Base-by-base conservation (phyloP, 768 basidiomycete genomes). In the Lactarius sanguifluus region DNA sequence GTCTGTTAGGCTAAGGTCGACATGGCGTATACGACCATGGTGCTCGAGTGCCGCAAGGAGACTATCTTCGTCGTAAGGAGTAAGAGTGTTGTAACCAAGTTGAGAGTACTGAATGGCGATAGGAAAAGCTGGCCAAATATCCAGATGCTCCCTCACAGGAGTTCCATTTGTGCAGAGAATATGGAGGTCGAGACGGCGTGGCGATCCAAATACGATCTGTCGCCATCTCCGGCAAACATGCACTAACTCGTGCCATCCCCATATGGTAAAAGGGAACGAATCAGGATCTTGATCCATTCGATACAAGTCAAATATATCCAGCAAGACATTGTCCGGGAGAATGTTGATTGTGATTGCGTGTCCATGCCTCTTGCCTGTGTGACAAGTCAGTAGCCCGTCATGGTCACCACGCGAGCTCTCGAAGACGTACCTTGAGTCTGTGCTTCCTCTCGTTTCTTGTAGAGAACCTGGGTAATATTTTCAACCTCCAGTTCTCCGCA, bases 201-300 rank as follows among this genome's bases (percentile, higher is more conserved):
- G 45, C 13, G 57, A 64, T 20, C 1, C 32, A 38, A 58, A 38
- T n/a, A 64, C 18, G 16, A 64, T 23, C 3, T 50, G 23, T 38
- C 63, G 32, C 63, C 57, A 64, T 18, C 25, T 57, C 12, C 34
- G 16, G 57, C 45, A 64, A 5, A 64, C 57, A 5, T 57, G 63
- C 6, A 38, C 43, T 1, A 64, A n/a, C 18, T 38, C 3, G 18
- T 38, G 13, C 45, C 57, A 57, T 8, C 20, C 32, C 45, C 63
- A 50, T 10, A 45, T 18, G 10, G 34, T 36, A 1, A 36, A 36
- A 7, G 2, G 18, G 20, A 43, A 43, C 18, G 16, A 43, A 43
- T 6, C 6, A n/a, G 18, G 6, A 9, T 9, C 20, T 7, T 18
- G 20, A 8, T 20, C 8, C 43, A n/a, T 45, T 45, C 20, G 45